Evolutionary conservation across 768 basidiomycete species (phyloP).

Genomic region (Kwoniella dejecticola): DNA sequence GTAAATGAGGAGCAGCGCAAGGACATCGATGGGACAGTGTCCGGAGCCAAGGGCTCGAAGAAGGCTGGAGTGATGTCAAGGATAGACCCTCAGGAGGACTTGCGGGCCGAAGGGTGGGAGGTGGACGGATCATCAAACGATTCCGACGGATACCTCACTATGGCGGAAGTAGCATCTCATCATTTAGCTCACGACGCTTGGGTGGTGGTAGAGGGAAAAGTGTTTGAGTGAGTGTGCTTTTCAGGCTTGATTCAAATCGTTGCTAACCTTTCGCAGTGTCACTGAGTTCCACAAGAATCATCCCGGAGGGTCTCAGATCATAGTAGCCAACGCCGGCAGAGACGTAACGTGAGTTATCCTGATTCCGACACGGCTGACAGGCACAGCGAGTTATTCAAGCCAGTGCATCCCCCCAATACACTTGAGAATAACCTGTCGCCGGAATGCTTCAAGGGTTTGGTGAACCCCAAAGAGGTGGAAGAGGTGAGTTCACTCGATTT

Average conservation of each 20-base stretch:
- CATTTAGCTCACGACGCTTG: slow-evolving; percentile 51
- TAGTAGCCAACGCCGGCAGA: slow-evolving; percentile 47
- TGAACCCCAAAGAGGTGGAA: slow-evolving; percentile 40
- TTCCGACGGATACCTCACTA: slow-evolving; percentile 11
- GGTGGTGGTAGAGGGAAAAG: slow-evolving; percentile 52
- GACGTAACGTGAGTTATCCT: slow-evolving; percentile 50
- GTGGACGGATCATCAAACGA: background rate
- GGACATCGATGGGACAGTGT: background rate
- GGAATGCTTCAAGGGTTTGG: slow-evolving; percentile 39
- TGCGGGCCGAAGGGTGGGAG: background rate
- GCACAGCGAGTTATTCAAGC: slow-evolving; percentile 39
- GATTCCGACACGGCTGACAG: background rate
- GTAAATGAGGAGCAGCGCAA: slow-evolving; percentile 6
- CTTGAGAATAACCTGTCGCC: slow-evolving; percentile 45
- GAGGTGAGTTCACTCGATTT: slow-evolving; percentile 25
- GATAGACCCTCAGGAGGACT: background rate
- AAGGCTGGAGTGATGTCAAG: background rate
- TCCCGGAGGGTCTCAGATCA: slow-evolving; percentile 51
- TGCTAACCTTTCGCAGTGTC: slow-evolving; percentile 27
- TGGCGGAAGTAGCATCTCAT: slow-evolving; percentile 43
- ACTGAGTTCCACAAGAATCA: slow-evolving; percentile 46
- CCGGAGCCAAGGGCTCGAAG: slow-evolving; percentile 6
- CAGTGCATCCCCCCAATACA: slow-evolving; percentile 49
- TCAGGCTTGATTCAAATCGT: background rate
- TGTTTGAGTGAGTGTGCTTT: slow-evolving; percentile 47